A percentile compares a stretch with the other conserved stretches of the same genome.
Conservation (phyloP, 305 asterid genomes). For the Fraxinus floribunda region DNA sequence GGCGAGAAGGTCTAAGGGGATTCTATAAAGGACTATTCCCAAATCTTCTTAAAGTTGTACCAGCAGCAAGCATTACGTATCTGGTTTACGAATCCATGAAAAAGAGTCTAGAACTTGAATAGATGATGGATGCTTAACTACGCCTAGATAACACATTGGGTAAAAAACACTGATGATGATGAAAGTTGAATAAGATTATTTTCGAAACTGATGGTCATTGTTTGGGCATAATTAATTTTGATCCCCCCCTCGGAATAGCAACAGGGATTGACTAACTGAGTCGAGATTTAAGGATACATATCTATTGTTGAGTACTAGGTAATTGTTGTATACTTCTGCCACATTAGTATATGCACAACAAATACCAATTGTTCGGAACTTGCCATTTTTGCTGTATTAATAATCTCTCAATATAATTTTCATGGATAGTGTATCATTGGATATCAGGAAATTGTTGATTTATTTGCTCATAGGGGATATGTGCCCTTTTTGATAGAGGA, state of each 20-base stretch:
- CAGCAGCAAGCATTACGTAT: constrained; percentile 96
- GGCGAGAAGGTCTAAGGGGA: constrained; percentile 70
- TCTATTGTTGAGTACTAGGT: constrained; percentile 32
- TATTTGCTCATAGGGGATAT: not conserved
- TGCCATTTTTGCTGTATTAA: constrained; percentile 25
- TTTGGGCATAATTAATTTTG: constrained; percentile 36
- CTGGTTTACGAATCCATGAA: constrained; percentile 86
- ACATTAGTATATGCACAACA: constrained; percentile 28
- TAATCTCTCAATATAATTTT: not conserved
- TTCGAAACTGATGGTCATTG: constrained; percentile 35
- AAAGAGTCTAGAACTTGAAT: constrained; percentile 71
- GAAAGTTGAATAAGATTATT: constrained; percentile 49
- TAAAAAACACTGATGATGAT: constrained; percentile 19
- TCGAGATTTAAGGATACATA: constrained; percentile 27
- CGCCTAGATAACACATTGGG: constrained; percentile 1
- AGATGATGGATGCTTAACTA: constrained; percentile 17
- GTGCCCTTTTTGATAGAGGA: not conserved
- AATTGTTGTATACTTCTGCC: constrained; percentile 38
- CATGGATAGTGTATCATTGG: not conserved
- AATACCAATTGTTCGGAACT: not conserved
- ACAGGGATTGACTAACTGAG: constrained; percentile 41
- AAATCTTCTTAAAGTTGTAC: constrained; percentile 88
- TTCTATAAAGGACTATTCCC: constrained; percentile 94
- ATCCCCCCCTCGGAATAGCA: constrained; percentile 38
- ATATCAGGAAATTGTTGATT: not conserved